Base-by-base conservation (phyloP, 345 rosid genomes). In the Sapria himalayana region DNA sequence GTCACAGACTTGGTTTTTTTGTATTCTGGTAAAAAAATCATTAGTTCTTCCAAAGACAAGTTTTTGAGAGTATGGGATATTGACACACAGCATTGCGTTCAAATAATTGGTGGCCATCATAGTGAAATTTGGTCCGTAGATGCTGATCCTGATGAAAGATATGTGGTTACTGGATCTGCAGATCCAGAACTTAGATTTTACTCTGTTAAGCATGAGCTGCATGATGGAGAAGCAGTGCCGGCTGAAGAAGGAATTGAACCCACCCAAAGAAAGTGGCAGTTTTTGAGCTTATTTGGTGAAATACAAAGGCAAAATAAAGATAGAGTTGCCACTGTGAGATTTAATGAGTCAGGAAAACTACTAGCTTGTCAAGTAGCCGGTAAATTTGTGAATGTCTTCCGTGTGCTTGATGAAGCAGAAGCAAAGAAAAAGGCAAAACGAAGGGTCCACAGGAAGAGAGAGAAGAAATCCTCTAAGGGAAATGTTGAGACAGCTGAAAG, bases 31-130 rank as follows among this genome's bases (percentile, higher is more conserved):
- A 82, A 79, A 54, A 89, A 81, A 44, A 91, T 89, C 52, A 70
- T 89, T 37, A 82, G 78, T 52, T 72, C 93, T 15, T 89, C 95
- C 2, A 89, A 89, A 52, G 98, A 89, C 69, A 89, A 78, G 38
- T 76, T 76, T 59, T 59, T 89, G 59, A 76, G 98, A 59, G 98
- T 82, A 29, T 89, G 98, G 98, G 98, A 89, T 76, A 80, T 89
- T 39, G 95, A 82, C 43, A 82, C 93, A 19, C 86, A 82, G 56
- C 84, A 89, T 34, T 82, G 95, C 51, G 60, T 89, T 76, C 98
- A 89, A 61, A 74, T 74, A 50, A 48, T 89, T 38, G 71, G 95
- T 25, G 98, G 98, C 15, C 95, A 89, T 59, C 95, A 89, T 66
- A 76, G 74, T 67, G 98, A 89, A 67, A 66, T 89, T 48, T 82